Evolutionary conservation across 768 basidiomycete species (phyloP).

Genomic region (Sarcomyxa edulis): DNA sequence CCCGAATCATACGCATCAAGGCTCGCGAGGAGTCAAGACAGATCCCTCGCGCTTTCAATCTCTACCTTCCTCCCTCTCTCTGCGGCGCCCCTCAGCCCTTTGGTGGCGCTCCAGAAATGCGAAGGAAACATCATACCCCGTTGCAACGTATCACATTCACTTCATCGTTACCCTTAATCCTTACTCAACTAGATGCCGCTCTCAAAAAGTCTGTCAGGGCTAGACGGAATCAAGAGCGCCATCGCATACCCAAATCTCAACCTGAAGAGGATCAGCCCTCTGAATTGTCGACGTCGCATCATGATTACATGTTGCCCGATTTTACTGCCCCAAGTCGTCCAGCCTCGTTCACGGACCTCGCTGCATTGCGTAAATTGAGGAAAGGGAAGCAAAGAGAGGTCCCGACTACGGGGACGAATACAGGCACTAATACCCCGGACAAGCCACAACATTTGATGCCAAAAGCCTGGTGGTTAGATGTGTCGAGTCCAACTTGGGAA

Average conservation of each 20-base stretch:
- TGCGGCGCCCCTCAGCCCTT: not conserved
- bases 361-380: slow-evolving; percentile 17
- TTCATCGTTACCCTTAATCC: slow-evolving; percentile 39
- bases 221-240: slow-evolving; percentile 21
- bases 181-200: slow-evolving; percentile 44
- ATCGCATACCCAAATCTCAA: slow-evolving; percentile 10
- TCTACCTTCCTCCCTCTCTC: slow-evolving; percentile 51
- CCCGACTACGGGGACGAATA: not conserved
- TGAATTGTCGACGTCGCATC: slow-evolving; percentile 12
- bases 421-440: not conserved
- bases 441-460: slow-evolving; percentile 25
- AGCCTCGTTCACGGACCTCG: slow-evolving; percentile 23
- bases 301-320: slow-evolving; percentile 31
- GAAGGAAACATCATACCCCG: slow-evolving; percentile 1
- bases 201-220: slow-evolving; percentile 34
- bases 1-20: slow-evolving; percentile 58
- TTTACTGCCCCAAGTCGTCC: slow-evolving; percentile 18
- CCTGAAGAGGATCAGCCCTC: slow-evolving; percentile 2
- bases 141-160: slow-evolving; percentile 32
- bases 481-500: slow-evolving; percentile 81
- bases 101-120: not conserved
- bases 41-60: slow-evolving; percentile 56
- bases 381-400: slow-evolving; percentile 45
- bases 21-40: slow-evolving; percentile 57
- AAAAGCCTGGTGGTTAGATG: slow-evolving; percentile 87